Base-by-base conservation (phyloP, 2,329 filamentous ascomycete species). In the Colletotrichum sp. region DNA sequence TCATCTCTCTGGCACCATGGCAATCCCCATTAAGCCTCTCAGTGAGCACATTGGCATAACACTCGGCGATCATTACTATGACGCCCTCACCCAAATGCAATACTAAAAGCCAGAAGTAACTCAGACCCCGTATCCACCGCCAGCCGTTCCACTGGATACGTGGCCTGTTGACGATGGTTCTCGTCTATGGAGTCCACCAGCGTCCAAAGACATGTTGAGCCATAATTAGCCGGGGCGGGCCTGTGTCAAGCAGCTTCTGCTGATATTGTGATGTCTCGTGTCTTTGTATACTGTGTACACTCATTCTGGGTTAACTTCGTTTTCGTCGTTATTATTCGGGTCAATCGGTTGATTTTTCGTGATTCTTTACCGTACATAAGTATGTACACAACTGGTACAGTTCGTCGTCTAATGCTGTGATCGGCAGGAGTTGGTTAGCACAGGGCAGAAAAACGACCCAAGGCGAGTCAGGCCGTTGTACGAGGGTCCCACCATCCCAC, bases 1-100 rank as follows among this genome's bases (percentile, higher is more conserved):
- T 5, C 44, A 52, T 52, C 6, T 52, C 6, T 21, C 10, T 6
- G 16, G n/a, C 10, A 52, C 3, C 10, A 52, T 21, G 15, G n/a
- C 5, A 52, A 52, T 52, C 44, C n/a, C n/a, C n/a, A 52, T 52
- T 21, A 2, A 21, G 44, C 44, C 10, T 52, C 1, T 52, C 9
- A 13, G 2, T 52, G 44, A 52, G n/a, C 10, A 52, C 13, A 6
- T 21, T 21, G 44, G 44, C 44, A 52, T 7, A 21, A 21, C 10
- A 21, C 44, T 52, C n/a, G 44, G 2, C 44, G 10, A 52, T 13
- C n/a, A 7, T 13, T 21, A 21, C 10, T 3, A 49, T 21, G 44
- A 21, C 0, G 6, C n/a, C 6, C 44, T 13, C 18, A 49, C 1
- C 7, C n/a, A 1, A 1, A 49, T 49, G 44, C 1, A 21, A 21